Conservation (phyloP, 768 basidiomycete genomes). For the Scleroderma citrinum region DNA sequence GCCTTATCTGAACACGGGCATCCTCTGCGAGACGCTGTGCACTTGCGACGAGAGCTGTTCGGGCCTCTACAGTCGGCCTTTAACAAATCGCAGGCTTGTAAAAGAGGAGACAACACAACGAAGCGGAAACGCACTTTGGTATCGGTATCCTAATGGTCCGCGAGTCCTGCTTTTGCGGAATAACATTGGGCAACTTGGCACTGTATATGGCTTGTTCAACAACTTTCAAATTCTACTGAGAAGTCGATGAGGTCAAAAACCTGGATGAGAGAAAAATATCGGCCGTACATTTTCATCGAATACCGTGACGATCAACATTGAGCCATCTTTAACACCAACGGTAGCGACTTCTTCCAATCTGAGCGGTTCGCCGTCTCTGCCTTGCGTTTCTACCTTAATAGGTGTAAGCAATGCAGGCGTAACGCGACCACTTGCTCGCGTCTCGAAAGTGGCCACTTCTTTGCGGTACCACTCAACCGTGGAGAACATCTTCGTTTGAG, state of each 20-base stretch:
- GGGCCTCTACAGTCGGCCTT: slow-evolving; percentile 75
- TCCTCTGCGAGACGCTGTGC: slow-evolving; percentile 70
- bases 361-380: slow-evolving; percentile 28
- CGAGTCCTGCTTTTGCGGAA: slow-evolving; percentile 64
- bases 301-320: slow-evolving; percentile 63
- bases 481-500: slow-evolving; percentile 57
- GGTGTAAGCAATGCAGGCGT: slow-evolving; percentile 66
- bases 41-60: slow-evolving; percentile 46
- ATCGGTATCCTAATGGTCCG: slow-evolving; percentile 76
- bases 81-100: neutral
- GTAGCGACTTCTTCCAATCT: slow-evolving; percentile 71
- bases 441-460: slow-evolving; percentile 67
- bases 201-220: slow-evolving; percentile 72
- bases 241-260: slow-evolving; percentile 12
- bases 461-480: slow-evolving; percentile 72
- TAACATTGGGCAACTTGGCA: slow-evolving; percentile 66
- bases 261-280: neutral
- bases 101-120: neutral
- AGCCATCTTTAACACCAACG: slow-evolving; percentile 75
- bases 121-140: slow-evolving; percentile 52
- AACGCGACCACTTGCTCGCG: slow-evolving; percentile 69
- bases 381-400: slow-evolving; percentile 53
- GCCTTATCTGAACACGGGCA: slow-evolving; percentile 67
- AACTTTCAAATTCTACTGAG: slow-evolving; percentile 64
- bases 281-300: slow-evolving; percentile 71